phyloP scores from a whole-genome alignment of 768 basidiomycete genomes.

The Lactarius pseudohatsudake region DNA sequence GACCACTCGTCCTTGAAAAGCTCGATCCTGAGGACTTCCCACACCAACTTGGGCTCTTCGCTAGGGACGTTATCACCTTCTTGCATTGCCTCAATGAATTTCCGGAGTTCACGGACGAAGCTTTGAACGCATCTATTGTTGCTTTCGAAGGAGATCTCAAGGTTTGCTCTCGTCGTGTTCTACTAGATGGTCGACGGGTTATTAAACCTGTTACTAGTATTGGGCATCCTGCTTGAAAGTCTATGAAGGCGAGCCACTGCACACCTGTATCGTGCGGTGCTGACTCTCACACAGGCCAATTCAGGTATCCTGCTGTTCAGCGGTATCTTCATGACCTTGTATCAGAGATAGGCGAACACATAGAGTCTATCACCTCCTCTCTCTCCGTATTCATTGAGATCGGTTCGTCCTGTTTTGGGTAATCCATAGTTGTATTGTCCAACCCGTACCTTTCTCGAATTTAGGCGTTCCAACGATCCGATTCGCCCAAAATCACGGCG shows the following conservation, averaged over 20 bases:
- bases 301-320: slow-evolving; percentile 69
- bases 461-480: slow-evolving; percentile 76
- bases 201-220: slow-evolving; percentile 45
- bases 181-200: slow-evolving; percentile 4
- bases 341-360: slow-evolving; percentile 73
- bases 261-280: slow-evolving; percentile 8
- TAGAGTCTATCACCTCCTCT: slow-evolving; percentile 65
- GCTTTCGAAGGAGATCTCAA: slow-evolving; percentile 70
- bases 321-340: slow-evolving; percentile 72
- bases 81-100: slow-evolving; percentile 73
- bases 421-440: not conserved
- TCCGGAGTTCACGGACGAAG: slow-evolving; percentile 75
- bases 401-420: slow-evolving; percentile 44
- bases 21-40: slow-evolving; percentile 69
- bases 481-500: slow-evolving; percentile 72
- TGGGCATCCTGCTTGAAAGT: slow-evolving; percentile 72
- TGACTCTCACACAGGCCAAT: slow-evolving; percentile 51
- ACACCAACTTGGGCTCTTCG: slow-evolving; percentile 58
- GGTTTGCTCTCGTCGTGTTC: slow-evolving; percentile 38
- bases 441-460: not conserved
- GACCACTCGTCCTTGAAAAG: slow-evolving; percentile 54
- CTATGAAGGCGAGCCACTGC: slow-evolving; percentile 49
- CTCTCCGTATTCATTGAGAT: slow-evolving; percentile 77
- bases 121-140: slow-evolving; percentile 62
- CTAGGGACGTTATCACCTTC: slow-evolving; percentile 67